Percentiles rank a stretch among this genome's conserved stretches.
Conservation (phyloP, 1,284 basidiomycete species). For the Naganishia sp. region DNA sequence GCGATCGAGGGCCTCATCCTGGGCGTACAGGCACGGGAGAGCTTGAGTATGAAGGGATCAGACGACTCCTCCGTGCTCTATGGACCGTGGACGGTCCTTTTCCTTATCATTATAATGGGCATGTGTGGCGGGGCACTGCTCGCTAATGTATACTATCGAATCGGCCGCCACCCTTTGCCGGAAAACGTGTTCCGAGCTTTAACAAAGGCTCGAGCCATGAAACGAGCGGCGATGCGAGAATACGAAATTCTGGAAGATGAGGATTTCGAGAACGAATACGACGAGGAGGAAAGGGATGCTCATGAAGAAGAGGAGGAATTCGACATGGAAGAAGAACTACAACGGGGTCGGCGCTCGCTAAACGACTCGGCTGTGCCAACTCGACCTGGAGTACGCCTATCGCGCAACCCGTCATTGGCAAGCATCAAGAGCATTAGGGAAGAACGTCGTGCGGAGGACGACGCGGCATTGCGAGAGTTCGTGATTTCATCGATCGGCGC, state of each 20-base stretch:
- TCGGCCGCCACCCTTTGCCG: constrained; percentile 26
- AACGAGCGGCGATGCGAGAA: constrained; percentile 24
- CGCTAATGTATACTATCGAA: constrained; percentile 26
- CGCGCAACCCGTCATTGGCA: constrained; percentile 26
- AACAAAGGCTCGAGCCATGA: constrained; percentile 24
- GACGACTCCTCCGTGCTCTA: constrained; percentile 27
- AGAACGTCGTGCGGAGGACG: constrained; percentile 30
- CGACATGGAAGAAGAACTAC: constrained; percentile 31
- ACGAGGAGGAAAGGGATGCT: constrained; percentile 28
- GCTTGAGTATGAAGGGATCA: constrained; percentile 26
- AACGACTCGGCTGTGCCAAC: not conserved
- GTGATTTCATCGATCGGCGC: constrained; percentile 29
- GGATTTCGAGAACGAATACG: constrained; percentile 28
- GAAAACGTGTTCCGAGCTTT: constrained; percentile 29
- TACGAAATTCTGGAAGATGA: constrained; percentile 30
- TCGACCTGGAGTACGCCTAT: constrained; percentile 18
- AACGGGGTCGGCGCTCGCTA: constrained; percentile 9
- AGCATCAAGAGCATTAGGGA: constrained; percentile 30
- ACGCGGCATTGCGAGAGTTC: constrained; percentile 25
- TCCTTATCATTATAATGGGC: constrained; percentile 28
- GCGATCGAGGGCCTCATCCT: constrained; percentile 27
- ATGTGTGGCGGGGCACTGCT: constrained; percentile 24
- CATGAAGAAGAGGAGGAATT: constrained; percentile 30
- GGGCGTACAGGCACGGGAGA: constrained; percentile 21
- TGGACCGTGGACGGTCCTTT: constrained; percentile 29